Conservation (phyloP, 352 stramenopile species). For the Phytophthora europaea region DNA sequence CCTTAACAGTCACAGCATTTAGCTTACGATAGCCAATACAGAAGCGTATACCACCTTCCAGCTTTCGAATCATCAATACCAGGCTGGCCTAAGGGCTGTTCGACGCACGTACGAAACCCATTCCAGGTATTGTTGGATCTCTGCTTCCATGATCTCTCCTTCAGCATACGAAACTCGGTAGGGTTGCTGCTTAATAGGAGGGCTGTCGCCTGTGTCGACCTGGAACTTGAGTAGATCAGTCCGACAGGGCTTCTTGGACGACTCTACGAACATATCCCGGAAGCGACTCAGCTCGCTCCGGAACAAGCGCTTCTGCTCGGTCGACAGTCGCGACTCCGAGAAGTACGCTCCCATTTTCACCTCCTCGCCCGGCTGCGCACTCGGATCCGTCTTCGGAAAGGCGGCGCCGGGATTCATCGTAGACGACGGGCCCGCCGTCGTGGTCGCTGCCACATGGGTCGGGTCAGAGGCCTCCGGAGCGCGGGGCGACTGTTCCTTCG, state of each 20-base stretch:
- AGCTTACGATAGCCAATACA: constrained; percentile 20
- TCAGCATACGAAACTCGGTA: not conserved
- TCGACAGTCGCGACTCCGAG: not conserved
- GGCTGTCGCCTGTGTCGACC: not conserved
- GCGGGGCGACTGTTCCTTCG: too few species aligned
- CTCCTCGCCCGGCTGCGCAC: not conserved
- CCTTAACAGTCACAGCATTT: constrained; percentile 13
- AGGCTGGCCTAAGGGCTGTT: constrained; percentile 7
- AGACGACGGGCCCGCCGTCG: too few species aligned
- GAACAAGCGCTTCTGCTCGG: not conserved
- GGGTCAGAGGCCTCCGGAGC: too few species aligned
- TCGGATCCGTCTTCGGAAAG: too few species aligned
- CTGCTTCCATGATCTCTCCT: constrained; percentile 7
- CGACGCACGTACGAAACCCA: not conserved
- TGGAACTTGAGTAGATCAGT: constrained; percentile 12
- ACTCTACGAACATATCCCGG: not conserved
- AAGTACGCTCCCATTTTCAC: not conserved
- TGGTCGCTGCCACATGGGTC: too few species aligned
- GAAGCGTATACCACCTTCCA: constrained; percentile 1
- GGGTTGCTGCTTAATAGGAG: too few species aligned
- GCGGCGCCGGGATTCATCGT: not conserved
- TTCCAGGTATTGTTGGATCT: constrained; percentile 12
- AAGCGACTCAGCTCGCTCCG: not conserved
- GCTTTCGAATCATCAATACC: not conserved
- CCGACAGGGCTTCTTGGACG: not conserved